Percentiles rank a stretch among this genome's conserved stretches.
These are phyloP conservation scores for Aspergillus neotritici DNA, from an alignment of 2,329 filamentous ascomycete species.

Conservation along the genomic window DNA sequence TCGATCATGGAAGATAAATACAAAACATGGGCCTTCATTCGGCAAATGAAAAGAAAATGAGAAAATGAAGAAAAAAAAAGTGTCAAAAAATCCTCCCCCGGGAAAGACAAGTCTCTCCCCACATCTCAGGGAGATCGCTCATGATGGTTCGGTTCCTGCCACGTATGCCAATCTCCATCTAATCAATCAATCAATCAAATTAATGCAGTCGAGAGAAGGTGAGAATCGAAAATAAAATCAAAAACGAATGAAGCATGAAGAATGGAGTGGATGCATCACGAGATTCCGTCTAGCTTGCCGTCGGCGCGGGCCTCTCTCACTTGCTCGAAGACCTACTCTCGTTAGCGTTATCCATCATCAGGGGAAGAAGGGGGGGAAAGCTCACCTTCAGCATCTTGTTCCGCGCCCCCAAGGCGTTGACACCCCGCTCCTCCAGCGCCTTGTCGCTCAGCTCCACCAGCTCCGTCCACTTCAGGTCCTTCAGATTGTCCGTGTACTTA, in stretches of 20 bases:
- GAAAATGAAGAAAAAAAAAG: too few relatives aligned
- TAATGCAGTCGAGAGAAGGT: slow-evolving; percentile 27
- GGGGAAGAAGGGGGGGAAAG: slow-evolving; percentile 8
- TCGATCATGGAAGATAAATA: slow-evolving; percentile 16
- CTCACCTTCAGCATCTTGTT: slow-evolving; percentile 94
- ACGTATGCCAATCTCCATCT: slow-evolving; percentile 16
- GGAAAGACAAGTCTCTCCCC: too few relatives aligned
- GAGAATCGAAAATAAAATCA: slow-evolving; percentile 11
- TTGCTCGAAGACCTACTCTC: slow-evolving; percentile 76
- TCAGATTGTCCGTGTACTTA: slow-evolving; percentile 98
- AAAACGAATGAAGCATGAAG: slow-evolving; percentile 8
- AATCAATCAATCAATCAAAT: slow-evolving; percentile 18
- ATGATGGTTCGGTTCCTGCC: slow-evolving; percentile 21
- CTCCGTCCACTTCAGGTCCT: slow-evolving; percentile 95
- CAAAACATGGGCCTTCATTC: too few relatives aligned
- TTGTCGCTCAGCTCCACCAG: slow-evolving; percentile 88
- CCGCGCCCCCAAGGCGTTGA: slow-evolving; percentile 88
- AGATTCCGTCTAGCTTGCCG: slow-evolving; percentile 54
- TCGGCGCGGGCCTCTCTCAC: slow-evolving; percentile 75
- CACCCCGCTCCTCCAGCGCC: slow-evolving; percentile 83
- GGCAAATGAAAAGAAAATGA: too few relatives aligned
- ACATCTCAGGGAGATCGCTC: slow-evolving; percentile 1
- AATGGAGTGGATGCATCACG: slow-evolving; percentile 20
- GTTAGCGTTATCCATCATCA: neutral
- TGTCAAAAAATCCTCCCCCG: too few relatives aligned